Conservation (phyloP, 495 filamentous ascomycete species). For the Geopyxis carbonaria region DNA sequence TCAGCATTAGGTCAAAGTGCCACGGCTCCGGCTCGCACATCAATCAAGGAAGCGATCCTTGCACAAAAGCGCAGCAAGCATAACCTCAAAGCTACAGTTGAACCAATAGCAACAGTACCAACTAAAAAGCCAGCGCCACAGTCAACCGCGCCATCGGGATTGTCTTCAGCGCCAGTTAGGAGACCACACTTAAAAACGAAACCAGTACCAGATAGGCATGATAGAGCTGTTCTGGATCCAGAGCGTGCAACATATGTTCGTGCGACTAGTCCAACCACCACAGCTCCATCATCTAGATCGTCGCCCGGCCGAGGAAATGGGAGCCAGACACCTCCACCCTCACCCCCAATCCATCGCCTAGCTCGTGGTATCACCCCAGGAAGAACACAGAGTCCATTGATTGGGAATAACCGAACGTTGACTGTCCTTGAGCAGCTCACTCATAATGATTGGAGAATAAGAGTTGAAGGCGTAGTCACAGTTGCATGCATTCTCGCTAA, state of each 20-base stretch:
- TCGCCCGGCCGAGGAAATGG: not conserved
- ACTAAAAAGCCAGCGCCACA: slow-evolving; percentile 29
- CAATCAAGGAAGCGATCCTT: slow-evolving; percentile 62
- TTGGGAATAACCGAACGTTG: slow-evolving; percentile 14
- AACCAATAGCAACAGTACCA: too few species aligned
- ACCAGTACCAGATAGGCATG: slow-evolving; percentile 26
- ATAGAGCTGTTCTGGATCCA: too few species aligned
- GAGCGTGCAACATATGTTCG: slow-evolving; percentile 11
- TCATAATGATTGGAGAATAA: slow-evolving; percentile 23
- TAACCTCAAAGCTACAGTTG: slow-evolving; percentile 40
- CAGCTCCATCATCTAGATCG: slow-evolving; percentile 10
- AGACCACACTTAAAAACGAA: slow-evolving; percentile 26
- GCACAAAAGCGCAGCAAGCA: slow-evolving; percentile 55
- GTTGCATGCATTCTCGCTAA: slow-evolving; percentile 25
- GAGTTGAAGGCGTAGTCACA: slow-evolving; percentile 23
- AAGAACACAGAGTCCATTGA: slow-evolving; percentile 19
- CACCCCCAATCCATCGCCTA: slow-evolving; percentile 14
- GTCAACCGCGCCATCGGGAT: slow-evolving; percentile 23
- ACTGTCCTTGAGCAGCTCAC: slow-evolving; percentile 24
- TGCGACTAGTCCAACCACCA: slow-evolving; percentile 12
- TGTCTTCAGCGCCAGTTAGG: slow-evolving; percentile 27
- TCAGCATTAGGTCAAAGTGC: slow-evolving; percentile 23
- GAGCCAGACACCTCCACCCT: slow-evolving; percentile 13
- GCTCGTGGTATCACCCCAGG: slow-evolving; percentile 18
- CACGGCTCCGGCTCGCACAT: slow-evolving; percentile 35